Evolutionary conservation across 2,329 filamentous ascomycete genomes (phyloP), one percentile per base, ranked within the genome.

Genomic region (Seiridium cupressi): DNA sequence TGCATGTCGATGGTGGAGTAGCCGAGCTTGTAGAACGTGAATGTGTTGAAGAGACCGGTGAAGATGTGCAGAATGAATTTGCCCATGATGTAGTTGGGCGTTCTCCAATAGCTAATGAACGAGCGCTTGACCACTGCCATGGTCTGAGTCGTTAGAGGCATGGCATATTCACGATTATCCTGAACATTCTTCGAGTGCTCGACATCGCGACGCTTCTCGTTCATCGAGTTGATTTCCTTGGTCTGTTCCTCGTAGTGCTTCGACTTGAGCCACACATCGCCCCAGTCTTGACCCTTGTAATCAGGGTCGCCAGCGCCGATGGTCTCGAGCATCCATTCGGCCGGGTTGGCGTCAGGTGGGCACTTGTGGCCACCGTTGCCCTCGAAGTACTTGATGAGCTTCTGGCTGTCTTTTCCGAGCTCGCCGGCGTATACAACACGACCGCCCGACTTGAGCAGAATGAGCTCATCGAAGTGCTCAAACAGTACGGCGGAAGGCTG

Each of bases 11-110:
- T 82, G 1, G 77, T 76, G 2, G 82, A 78, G 55, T 81, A 78
- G 0, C 82, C 81, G 0, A 89, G 72, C 62, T 85, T 80, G 79
- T 82, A 58, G 26, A 58, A 58, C 9, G 89, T 92, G 75, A 92
- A 92, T 31, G 89, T 89, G 74, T 91, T 92, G 80, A 93, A 91
- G 71, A 92, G 86, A 13, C 88, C 90, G 6, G 90, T 80, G 62
- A 92, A 82, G 60, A 91, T 84, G 3, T 86, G 81, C 40, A 88
- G 83, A 73, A 92, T 93, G 34, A 94, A 76, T 70, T 92, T 92
- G 61, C 88, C 87, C 72, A 92, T 93, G 59, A 92, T 78, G 72
- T 93, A 94, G 1, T 85, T 87, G 0, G 90, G 88, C 63, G 91
- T 87, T 11, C 91, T 83, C 89, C 89, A 93, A 76, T 92, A 88